Conservation (phyloP, 179 eudicot genomes). For the Patellifolia procumbens region DNA sequence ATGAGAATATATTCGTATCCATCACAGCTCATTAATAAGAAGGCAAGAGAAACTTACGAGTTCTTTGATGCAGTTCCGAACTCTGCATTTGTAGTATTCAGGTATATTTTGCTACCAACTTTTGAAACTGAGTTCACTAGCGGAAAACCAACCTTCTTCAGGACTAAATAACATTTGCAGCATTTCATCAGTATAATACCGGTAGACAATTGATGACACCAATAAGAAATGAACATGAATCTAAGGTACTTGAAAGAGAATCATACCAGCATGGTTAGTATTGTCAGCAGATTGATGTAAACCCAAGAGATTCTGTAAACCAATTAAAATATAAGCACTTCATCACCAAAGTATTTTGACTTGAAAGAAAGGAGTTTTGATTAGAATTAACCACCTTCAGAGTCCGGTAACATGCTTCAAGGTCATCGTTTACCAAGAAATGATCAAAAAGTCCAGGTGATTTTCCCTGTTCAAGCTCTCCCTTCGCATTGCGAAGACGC, state of each 20-base stretch:
- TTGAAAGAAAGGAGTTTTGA: background rate
- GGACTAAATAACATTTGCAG: no score
- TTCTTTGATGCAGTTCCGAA: slow-evolving; percentile 34
- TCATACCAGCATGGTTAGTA: no score
- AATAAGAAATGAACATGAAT: no score
- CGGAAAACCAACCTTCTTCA: no score
- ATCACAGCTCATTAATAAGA: background rate
- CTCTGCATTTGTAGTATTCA: slow-evolving; percentile 40
- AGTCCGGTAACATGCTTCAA: slow-evolving; percentile 62
- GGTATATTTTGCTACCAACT: slow-evolving; percentile 51
- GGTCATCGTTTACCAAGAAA: slow-evolving; percentile 72
- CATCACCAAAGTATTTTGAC: background rate
- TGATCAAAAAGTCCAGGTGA: no score
- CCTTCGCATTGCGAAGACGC: no score
- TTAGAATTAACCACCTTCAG: slow-evolving; percentile 59
- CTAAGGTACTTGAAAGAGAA: no score
- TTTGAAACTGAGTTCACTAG: slow-evolving; percentile 57
- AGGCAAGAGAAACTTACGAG: slow-evolving; percentile 43
- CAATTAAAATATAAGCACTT: slow-evolving; percentile 10
- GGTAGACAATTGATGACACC: background rate
- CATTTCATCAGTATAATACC: no score
- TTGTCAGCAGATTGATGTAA: no score
- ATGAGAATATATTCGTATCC: background rate
- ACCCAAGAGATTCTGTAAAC: no score
- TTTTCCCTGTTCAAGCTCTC: no score